phyloP scores from a whole-genome alignment of 2,329 filamentous ascomycete species.

The Xylariaceae sp. region DNA sequence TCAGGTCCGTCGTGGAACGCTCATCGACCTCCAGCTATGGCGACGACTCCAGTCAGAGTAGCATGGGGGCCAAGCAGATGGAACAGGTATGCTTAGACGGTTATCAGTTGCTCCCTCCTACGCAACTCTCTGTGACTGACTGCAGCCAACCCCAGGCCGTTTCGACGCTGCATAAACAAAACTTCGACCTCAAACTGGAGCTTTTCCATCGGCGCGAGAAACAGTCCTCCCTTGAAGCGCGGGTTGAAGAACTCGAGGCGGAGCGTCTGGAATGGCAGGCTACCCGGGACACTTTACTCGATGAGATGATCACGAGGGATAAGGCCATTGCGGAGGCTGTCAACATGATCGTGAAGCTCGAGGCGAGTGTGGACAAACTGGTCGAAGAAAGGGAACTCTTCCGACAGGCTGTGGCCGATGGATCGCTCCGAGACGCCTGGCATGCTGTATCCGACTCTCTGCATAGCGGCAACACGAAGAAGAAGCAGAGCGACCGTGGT shows the following conservation, averaged over 20 bases:
- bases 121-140: conserved; percentile 6
- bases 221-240: conserved; percentile 54
- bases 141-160: conserved; percentile 44
- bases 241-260: conserved; percentile 49
- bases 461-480: conserved; percentile 24
- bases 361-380: conserved; percentile 53
- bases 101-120: not conserved
- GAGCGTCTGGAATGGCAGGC: conserved; percentile 51
- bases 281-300: conserved; percentile 53
- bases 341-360: conserved; percentile 60
- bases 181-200: conserved; percentile 71
- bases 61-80: conserved; percentile 61
- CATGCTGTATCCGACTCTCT: conserved; percentile 28
- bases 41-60: conserved; percentile 45
- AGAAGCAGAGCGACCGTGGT: conserved; percentile 19
- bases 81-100: conserved; percentile 48
- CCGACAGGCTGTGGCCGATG: conserved; percentile 43
- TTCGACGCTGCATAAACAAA: conserved; percentile 66
- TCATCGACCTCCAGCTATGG: conserved; percentile 42
- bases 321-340: conserved; percentile 67
- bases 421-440: conserved; percentile 32
- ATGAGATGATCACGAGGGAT: conserved; percentile 62
- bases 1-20: conserved; percentile 31
- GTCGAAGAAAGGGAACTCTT: conserved; percentile 50
- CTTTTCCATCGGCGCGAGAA: conserved; percentile 63